These are phyloP conservation scores for Penicillium sp. DNA, from an alignment of 2,329 filamentous ascomycete genomes.

Conservation along the genomic window DNA sequence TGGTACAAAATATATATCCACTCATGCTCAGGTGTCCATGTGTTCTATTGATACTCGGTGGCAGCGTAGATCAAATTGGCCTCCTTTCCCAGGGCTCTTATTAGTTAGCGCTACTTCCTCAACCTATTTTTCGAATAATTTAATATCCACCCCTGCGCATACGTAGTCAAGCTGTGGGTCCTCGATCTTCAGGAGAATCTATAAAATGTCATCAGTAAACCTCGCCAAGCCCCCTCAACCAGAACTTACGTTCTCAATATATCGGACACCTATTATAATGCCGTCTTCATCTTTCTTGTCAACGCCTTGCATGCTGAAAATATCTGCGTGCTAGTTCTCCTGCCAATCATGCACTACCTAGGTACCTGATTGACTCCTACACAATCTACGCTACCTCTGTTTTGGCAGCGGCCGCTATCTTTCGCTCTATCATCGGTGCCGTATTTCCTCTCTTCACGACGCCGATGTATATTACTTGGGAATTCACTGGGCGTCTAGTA, in stretches of 20 bases:
- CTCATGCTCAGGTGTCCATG: no score
- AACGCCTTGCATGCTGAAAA: no score
- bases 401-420: background rate
- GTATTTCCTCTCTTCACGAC: slow-evolving; percentile 4
- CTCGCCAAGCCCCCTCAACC: background rate
- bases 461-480: slow-evolving; percentile 3
- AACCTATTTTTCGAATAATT: background rate
- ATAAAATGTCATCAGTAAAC: background rate
- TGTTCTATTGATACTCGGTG: no score
- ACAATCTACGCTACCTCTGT: slow-evolving; percentile 3
- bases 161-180: background rate
- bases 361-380: slow-evolving; percentile 6
- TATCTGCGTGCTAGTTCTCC: background rate
- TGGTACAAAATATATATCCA: no score
- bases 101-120: background rate
- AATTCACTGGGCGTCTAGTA: slow-evolving; percentile 3
- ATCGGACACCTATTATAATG: no score
- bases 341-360: slow-evolving; percentile 1
- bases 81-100: no score
- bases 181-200: background rate
- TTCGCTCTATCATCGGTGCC: slow-evolving; percentile 3
- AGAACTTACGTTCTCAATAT: no score
- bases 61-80: no score
- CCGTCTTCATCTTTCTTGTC: no score
- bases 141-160: no score